These are phyloP conservation scores for Epicoccum sorghinum DNA, from an alignment of 2,329 filamentous ascomycete species.

Conservation along the genomic window DNA sequence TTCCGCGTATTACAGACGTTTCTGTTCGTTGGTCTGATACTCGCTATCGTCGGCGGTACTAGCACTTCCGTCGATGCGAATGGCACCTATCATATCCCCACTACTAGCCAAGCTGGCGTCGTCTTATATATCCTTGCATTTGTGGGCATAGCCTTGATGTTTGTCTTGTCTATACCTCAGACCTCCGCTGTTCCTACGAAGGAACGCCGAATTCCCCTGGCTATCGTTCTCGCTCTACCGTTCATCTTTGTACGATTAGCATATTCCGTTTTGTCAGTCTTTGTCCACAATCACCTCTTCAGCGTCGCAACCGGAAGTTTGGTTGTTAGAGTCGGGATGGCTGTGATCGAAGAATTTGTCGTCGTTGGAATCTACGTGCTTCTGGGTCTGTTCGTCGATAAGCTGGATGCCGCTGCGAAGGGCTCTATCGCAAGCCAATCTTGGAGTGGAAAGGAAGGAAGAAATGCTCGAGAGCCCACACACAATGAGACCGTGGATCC, in stretches of 20 bases:
- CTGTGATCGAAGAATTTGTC: constrained; percentile 28
- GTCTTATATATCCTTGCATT: constrained; percentile 26
- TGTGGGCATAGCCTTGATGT: constrained; percentile 15
- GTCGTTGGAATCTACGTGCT: constrained; percentile 25
- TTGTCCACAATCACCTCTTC: constrained; percentile 23
- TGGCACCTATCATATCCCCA: constrained; percentile 22
- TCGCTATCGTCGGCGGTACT: constrained; percentile 39
- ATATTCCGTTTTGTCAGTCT: constrained; percentile 23
- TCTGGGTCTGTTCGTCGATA: constrained; percentile 22
- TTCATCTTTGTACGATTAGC: constrained; percentile 27
- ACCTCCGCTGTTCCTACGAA: constrained; percentile 9
- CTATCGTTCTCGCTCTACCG: constrained; percentile 24
- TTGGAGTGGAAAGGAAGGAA: background rate
- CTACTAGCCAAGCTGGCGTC: constrained; percentile 22
- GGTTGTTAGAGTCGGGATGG: constrained; percentile 20
- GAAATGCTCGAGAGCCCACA: background rate
- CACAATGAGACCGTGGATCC: background rate
- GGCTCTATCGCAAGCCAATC: constrained; percentile 3
- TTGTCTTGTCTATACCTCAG: constrained; percentile 7
- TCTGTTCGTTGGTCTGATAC: constrained; percentile 42
- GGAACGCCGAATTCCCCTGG: constrained; percentile 22
- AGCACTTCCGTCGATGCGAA: constrained; percentile 16
- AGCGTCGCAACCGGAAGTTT: constrained; percentile 22
- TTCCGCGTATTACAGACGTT: constrained; percentile 42
- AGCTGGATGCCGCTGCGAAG: background rate